Base-by-base conservation (phyloP, 2,329 filamentous ascomycete species). In the Reticulascus tulasneorum region DNA sequence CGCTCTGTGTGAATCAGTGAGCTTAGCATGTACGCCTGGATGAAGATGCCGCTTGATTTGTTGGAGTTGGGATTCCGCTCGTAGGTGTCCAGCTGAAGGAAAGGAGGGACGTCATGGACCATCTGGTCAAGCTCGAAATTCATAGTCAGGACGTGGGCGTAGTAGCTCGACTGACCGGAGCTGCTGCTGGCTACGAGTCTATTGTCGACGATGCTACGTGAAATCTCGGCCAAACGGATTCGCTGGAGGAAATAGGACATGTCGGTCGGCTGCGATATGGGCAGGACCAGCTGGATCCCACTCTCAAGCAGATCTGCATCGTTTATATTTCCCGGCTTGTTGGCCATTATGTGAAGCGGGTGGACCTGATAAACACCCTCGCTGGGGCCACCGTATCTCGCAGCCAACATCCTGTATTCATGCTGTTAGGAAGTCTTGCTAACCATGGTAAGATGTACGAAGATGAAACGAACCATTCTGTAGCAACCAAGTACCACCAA, bases 191-290 rank as follows among this genome's bases (percentile, higher is more conserved):
- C 18, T 9, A 54, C 37, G 6, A 54, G 51, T 3, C 47, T 53
- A 10, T 49, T 42, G 31, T 72, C 67, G 3, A 63, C 52, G 3
- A 69, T 56, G 7, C 56, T 50, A 4, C 66, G 59, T 28, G 62
- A 66, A 5, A 63, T 46, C 22, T 58, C 51, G 11, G 59, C 59
- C 9, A 71, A 46, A 19, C 56, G 58, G n/a, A 67, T 51, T 1
- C 67, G 59, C 22, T 62, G 53, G 6, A 69, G 47, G 17, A 60
- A 63, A 38, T 68, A 72, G 7, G 64, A 63, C 62, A 67, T 69
- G 10, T 51, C 48, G 0, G 67, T 70, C 8, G 65, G 63, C 11
- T 58, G 51, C 4, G 53, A 51, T 0, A 55, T 33, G 2, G 64
- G 56, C 13, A 45, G 40, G 6, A 52, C 44, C 6, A 51, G 46